Evolutionary conservation across 2,329 filamentous ascomycete species (phyloP), one percentile per base, ranked within the genome.

Genomic region (Coniochaeta prunicola): DNA sequence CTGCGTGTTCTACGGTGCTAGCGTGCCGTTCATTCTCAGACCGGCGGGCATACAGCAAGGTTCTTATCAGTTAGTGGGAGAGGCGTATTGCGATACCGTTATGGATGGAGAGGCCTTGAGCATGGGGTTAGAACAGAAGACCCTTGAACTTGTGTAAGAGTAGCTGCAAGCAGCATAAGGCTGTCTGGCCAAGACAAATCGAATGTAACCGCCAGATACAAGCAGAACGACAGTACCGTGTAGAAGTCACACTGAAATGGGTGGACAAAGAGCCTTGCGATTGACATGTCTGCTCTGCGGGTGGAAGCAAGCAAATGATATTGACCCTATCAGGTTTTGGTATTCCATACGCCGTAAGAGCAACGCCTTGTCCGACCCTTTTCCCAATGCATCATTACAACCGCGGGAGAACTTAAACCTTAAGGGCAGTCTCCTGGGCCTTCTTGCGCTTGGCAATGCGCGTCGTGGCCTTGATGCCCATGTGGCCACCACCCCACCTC

Each of bases 401-500:
- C 45, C 53, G 5, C 2, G 12, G 21, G 21, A 55, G 30, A 56
- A 56, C 36, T 84, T 96, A 99, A 82, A 99, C 96, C 90, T 97
- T 97, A 86, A 97, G 92, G 76, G 94, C 92, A 74, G 79, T 80
- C 81, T 97, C 94, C 65, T 94, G 74, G 74, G 92, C 92, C 89
- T 97, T 97, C 80, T 89, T 85, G 84, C 91, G 91, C 90, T 96
- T 97, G 78, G 80, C 78, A 64, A 80, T 83, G 73, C 80, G 80
- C 79, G 83, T 85, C 79, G 85, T 86, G 74, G 94, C 92, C 91
- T 99, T 99, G 76, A 88, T 84, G 73, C 94, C 83, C 92, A 99
- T 97, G 83, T 99, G 97, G 80, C 96, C 96, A 86, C 94, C 94
- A 82, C 96, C 94, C 94, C 96, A 99, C 81, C 93, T 90, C 77